phyloP scores from a whole-genome alignment of 306 rosid species.

The Bauhinia variegata region DNA sequence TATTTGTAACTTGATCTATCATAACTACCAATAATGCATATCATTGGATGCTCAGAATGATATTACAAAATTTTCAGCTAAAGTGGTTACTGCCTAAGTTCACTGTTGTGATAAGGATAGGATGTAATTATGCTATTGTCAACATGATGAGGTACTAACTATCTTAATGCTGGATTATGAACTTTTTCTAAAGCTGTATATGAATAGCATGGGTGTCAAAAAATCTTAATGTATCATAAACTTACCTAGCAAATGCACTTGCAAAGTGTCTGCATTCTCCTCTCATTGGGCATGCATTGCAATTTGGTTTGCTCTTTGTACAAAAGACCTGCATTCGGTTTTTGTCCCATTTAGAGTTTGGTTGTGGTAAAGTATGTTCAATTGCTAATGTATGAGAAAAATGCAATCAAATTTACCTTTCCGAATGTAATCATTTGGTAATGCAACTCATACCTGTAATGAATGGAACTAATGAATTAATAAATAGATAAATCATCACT shows the following conservation, averaged over 20 bases:
- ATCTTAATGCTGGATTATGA: constrained; percentile 13
- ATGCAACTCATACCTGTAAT: constrained; percentile 92
- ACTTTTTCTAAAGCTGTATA: constrained; percentile 22
- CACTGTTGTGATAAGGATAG: constrained; percentile 26
- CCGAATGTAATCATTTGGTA: constrained; percentile 99
- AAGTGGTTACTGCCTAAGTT: constrained; percentile 6
- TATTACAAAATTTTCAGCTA: constrained; percentile 15
- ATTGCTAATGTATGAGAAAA: constrained; percentile 22
- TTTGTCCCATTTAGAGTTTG: constrained; percentile 34
- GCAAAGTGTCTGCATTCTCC: constrained; percentile 99
- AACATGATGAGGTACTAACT: constrained; percentile 4
- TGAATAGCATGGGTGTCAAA: no score
- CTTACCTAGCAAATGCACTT: constrained; percentile 96
- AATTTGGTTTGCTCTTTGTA: constrained; percentile 95
- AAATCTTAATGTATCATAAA: constrained; percentile 1
- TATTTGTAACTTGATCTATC: constrained; percentile 41
- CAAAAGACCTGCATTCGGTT: constrained; percentile 81
- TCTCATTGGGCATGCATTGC: constrained; percentile 99
- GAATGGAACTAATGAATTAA: constrained; percentile 27
- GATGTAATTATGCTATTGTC: constrained; percentile 16
- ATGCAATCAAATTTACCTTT: constrained; percentile 75
- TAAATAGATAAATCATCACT: background rate
- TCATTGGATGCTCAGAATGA: constrained; percentile 29
- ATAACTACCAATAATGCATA: constrained; percentile 22
- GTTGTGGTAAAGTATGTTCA: constrained; percentile 34